phyloP scores from a whole-genome alignment of 2,329 filamentous ascomycete genomes.

The Tolypocladium tropicale region DNA sequence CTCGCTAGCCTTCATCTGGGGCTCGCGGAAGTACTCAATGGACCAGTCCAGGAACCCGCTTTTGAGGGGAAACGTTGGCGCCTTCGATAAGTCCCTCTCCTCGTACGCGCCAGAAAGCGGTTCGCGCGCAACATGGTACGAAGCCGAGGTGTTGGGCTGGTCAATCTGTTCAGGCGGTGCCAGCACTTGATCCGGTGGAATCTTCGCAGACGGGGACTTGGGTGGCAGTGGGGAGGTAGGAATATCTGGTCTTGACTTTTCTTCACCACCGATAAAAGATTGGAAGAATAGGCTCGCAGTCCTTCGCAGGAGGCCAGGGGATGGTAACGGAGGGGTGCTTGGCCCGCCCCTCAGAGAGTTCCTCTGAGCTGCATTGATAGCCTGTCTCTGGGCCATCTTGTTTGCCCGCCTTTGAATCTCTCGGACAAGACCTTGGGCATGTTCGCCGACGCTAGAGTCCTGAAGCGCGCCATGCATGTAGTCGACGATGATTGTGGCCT shows the following conservation, averaged over 20 bases:
- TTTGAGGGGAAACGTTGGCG: constrained; percentile 61
- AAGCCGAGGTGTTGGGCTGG: constrained; percentile 50
- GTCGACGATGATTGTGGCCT: constrained; percentile 78
- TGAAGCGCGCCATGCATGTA: constrained; percentile 71
- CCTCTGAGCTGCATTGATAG: constrained; percentile 31
- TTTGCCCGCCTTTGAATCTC: constrained; percentile 52
- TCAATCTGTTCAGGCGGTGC: constrained; percentile 68
- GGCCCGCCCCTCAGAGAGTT: constrained; percentile 28
- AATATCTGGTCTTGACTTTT: constrained; percentile 24
- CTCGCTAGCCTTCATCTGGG: constrained; percentile 94
- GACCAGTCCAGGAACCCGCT: constrained; percentile 93
- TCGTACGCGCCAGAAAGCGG: constrained; percentile 71
- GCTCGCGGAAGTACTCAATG: constrained; percentile 93
- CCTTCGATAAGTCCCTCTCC: constrained; percentile 45
- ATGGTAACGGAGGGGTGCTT: constrained; percentile 34
- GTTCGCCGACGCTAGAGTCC: constrained; percentile 61
- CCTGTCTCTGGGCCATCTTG: constrained; percentile 34
- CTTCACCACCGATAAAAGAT: constrained; percentile 43
- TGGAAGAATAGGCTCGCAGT: constrained; percentile 55
- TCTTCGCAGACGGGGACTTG: constrained; percentile 23
- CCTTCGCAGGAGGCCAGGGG: constrained; percentile 49
- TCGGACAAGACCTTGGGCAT: constrained; percentile 62
- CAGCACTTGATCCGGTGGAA: constrained; percentile 29
- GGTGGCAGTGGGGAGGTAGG: constrained; percentile 16
- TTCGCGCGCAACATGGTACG: constrained; percentile 65